A percentile compares a stretch with the other conserved stretches of the same genome.
Evolutionary conservation across 371 early-diverging fungal genomes (phyloP).

Genomic region (Mucor irregularis): DNA sequence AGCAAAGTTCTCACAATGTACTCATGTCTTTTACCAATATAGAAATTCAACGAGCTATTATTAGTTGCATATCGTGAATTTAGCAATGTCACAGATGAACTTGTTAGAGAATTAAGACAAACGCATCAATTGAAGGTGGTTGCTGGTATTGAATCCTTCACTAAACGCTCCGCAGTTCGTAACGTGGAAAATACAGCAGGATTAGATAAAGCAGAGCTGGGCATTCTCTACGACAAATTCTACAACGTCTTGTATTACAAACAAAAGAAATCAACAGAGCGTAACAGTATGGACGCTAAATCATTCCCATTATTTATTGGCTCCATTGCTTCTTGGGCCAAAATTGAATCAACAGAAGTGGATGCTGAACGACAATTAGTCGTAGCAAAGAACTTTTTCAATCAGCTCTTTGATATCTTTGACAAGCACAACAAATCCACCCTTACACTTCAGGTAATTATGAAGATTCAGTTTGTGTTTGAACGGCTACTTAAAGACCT

Average conservation of each 20-base stretch:
- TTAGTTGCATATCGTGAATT: conserved; percentile 93
- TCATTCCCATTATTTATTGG: conserved; percentile 68
- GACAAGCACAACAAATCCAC: conserved; percentile 65
- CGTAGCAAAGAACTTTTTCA: conserved; percentile 50
- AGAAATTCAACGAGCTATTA: conserved; percentile 91
- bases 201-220: conserved; percentile 84
- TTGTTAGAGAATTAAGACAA: conserved; percentile 81
- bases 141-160: conserved; percentile 92
- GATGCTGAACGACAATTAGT: conserved; percentile 35
- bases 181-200: conserved; percentile 73
- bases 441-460: conserved; percentile 64
- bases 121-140: conserved; percentile 92
- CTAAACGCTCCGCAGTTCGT: conserved; percentile 87
- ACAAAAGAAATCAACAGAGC: conserved; percentile 33
- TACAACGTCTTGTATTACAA: conserved; percentile 82
- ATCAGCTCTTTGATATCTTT: conserved; percentile 56
- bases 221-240: conserved; percentile 87
- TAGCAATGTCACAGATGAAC: conserved; percentile 74
- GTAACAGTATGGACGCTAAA: conserved; percentile 59
- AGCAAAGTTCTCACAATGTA: background rate
- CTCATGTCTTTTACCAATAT: background rate
- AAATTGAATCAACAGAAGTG: conserved; percentile 27
- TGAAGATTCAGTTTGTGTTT: background rate
- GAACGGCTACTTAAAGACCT: background rate
- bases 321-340: conserved; percentile 56